Evolutionary conservation across 2,329 filamentous ascomycete genomes (phyloP).

Genomic region (Arthrobotrys sinensis): DNA sequence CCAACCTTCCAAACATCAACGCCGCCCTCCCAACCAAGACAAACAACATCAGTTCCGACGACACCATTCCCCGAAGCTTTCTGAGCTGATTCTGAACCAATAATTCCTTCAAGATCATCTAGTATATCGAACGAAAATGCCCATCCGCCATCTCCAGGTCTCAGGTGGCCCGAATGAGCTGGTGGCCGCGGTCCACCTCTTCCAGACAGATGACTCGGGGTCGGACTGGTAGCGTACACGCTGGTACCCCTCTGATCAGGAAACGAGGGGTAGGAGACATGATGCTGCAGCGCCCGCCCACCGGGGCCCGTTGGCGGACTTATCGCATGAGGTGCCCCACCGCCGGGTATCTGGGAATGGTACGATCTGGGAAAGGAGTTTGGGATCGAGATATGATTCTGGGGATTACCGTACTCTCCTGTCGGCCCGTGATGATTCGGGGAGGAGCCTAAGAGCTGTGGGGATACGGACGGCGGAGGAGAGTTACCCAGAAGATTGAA

Average conservation of each 20-base stretch:
- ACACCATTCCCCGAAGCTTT: slow-evolving; percentile 58
- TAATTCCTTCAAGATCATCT: slow-evolving; percentile 57
- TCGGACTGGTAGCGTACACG: slow-evolving; percentile 59
- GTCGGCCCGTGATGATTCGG: slow-evolving; percentile 37
- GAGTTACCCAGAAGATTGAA: slow-evolving; percentile 60
- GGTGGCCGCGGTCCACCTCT: slow-evolving; percentile 55
- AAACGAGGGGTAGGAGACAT: slow-evolving; percentile 51
- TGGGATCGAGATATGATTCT: slow-evolving; percentile 58
- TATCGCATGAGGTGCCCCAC: slow-evolving; percentile 58
- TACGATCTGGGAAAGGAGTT: slow-evolving; percentile 58
- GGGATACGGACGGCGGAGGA: slow-evolving; percentile 55
- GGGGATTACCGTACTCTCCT: slow-evolving; percentile 49
- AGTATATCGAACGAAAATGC: slow-evolving; percentile 60
- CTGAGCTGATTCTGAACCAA: slow-evolving; percentile 58
- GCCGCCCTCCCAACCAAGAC: slow-evolving; percentile 65
- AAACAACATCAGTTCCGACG: slow-evolving; percentile 63
- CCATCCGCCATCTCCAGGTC: slow-evolving; percentile 56
- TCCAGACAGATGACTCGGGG: slow-evolving; percentile 57
- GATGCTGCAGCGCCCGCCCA: slow-evolving; percentile 55
- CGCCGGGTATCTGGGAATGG: slow-evolving; percentile 25
- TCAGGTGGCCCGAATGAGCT: slow-evolving; percentile 52
- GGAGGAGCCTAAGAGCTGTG: slow-evolving; percentile 51
- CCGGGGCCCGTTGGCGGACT: slow-evolving; percentile 51
- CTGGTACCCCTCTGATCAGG: slow-evolving; percentile 57
- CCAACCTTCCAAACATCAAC: slow-evolving; percentile 65